phyloP scores from a whole-genome alignment of 2,329 filamentous ascomycete genomes.

The Nannizziopsis arthrosporioides region DNA sequence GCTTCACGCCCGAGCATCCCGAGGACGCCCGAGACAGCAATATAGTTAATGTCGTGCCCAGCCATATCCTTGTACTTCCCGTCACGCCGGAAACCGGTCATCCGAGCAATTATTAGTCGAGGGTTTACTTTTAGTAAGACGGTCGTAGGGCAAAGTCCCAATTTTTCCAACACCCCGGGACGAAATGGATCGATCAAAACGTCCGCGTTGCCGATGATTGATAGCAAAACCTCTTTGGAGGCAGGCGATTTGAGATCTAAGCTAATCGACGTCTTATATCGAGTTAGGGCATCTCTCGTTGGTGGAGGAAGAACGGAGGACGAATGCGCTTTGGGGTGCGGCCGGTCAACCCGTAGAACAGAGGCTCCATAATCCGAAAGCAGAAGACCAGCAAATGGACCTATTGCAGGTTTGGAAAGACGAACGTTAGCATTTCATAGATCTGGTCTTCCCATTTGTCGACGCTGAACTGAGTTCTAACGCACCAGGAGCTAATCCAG shows the following conservation, averaged over 20 bases:
- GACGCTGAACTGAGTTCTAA: background rate
- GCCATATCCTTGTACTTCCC: constrained; percentile 80
- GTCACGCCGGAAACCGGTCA: constrained; percentile 83
- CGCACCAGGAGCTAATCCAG: constrained; percentile 21
- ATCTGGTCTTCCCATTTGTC: background rate
- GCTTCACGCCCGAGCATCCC: constrained; percentile 59
- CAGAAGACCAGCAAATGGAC: constrained; percentile 77
- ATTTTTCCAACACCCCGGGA: constrained; percentile 76
- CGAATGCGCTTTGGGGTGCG: constrained; percentile 32
- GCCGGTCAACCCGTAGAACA: constrained; percentile 73
- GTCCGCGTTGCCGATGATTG: constrained; percentile 54
- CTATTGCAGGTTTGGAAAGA: constrained; percentile 34
- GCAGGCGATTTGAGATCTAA: constrained; percentile 61
- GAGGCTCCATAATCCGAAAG: constrained; percentile 81
- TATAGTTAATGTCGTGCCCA: constrained; percentile 93
- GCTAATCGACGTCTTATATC: constrained; percentile 68
- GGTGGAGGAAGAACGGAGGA: constrained; percentile 31
- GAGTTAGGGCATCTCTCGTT: constrained; percentile 63
- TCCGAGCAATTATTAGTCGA: constrained; percentile 65
- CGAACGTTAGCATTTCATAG: background rate
- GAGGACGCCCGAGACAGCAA: constrained; percentile 73
- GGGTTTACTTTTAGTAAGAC: constrained; percentile 58
- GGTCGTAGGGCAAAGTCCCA: constrained; percentile 59
- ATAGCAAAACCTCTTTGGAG: constrained; percentile 55
- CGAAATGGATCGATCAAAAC: constrained; percentile 88